phyloP scores from a whole-genome alignment of 2,329 filamentous ascomycete genomes.

The Penicillium sp. region DNA sequence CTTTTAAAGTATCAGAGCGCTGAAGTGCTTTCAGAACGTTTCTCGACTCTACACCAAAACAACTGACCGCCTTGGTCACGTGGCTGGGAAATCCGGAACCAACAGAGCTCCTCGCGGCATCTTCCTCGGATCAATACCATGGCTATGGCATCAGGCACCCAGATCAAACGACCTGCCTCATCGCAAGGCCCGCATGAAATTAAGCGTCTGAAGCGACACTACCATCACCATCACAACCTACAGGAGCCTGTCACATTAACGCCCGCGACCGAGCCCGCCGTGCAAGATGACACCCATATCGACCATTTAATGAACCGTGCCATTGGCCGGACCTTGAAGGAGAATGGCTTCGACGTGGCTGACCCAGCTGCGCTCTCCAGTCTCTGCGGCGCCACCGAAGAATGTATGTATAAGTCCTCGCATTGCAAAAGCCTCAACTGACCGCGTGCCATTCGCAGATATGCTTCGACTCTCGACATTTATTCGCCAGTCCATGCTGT shows the following conservation, averaged over 20 bases:
- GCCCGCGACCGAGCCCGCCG: conserved; percentile 37
- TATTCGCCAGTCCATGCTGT: conserved; percentile 60
- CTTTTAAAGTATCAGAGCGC: not conserved
- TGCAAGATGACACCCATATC: conserved; percentile 55
- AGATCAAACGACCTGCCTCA: conserved; percentile 38
- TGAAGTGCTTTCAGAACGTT: not conserved
- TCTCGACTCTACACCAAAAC: not conserved
- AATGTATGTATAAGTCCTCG: conserved; percentile 51
- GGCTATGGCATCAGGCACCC: conserved; percentile 35
- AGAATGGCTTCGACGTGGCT: conserved; percentile 58
- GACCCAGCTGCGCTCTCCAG: conserved; percentile 59
- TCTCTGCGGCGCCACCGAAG: conserved; percentile 58
- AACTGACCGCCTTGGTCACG: conserved; percentile 1
- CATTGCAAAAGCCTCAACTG: conserved; percentile 14
- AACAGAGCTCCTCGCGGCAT: conserved; percentile 16
- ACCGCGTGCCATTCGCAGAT: conserved; percentile 43
- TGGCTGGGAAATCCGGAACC: not conserved
- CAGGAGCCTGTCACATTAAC: conserved; percentile 34
- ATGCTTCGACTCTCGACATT: conserved; percentile 57
- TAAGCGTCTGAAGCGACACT: conserved; percentile 42
- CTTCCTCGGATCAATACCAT: conserved; percentile 9
- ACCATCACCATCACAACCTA: conserved; percentile 47
- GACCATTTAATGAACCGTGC: conserved; percentile 58
- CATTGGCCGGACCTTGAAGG: conserved; percentile 54
- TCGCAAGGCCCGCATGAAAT: conserved; percentile 21